Conservation (phyloP, 768 basidiomycete genomes). For the Xanthoconium stramineum region DNA sequence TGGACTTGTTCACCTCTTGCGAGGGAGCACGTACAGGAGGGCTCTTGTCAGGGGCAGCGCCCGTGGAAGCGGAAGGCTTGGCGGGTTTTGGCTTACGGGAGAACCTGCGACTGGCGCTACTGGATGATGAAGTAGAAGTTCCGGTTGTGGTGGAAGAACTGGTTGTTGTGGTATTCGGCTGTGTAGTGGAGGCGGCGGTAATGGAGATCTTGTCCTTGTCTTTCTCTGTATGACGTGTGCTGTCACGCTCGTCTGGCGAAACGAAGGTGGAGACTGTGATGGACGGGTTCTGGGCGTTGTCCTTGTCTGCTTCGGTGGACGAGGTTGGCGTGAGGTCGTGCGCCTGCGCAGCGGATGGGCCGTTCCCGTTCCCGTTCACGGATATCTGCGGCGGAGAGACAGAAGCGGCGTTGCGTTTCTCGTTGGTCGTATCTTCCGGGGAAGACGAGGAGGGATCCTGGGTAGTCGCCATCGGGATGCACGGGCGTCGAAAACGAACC, state of each 20-base stretch:
- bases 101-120: conserved; percentile 26
- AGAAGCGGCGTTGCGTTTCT: conserved; percentile 21
- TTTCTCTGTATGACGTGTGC: conserved; percentile 30
- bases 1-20: conserved; percentile 33
- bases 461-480: conserved; percentile 21
- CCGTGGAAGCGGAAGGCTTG: conserved; percentile 16
- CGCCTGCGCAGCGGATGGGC: conserved; percentile 25
- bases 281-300: conserved; percentile 34
- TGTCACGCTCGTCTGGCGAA: conserved; percentile 33
- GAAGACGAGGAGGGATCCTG: conserved; percentile 19
- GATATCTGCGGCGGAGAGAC: conserved; percentile 18
- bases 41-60: conserved; percentile 24
- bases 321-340: conserved; percentile 30
- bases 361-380: conserved; percentile 30
- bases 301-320: conserved; percentile 36
- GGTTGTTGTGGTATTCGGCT: conserved; percentile 33
- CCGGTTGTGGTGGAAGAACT: conserved; percentile 22
- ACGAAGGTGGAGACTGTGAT: conserved; percentile 33
- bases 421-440: conserved; percentile 13
- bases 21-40: conserved; percentile 34
- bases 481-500: neutral
- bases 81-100: conserved; percentile 27
- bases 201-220: conserved; percentile 49
- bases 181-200: conserved; percentile 41
- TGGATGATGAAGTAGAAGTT: conserved; percentile 22